A percentile compares a stretch with the other conserved stretches of the same genome.
These are phyloP conservation scores for Apiotrichum brassicae DNA, from an alignment of 1,284 basidiomycete genomes.

Conservation along the genomic window DNA sequence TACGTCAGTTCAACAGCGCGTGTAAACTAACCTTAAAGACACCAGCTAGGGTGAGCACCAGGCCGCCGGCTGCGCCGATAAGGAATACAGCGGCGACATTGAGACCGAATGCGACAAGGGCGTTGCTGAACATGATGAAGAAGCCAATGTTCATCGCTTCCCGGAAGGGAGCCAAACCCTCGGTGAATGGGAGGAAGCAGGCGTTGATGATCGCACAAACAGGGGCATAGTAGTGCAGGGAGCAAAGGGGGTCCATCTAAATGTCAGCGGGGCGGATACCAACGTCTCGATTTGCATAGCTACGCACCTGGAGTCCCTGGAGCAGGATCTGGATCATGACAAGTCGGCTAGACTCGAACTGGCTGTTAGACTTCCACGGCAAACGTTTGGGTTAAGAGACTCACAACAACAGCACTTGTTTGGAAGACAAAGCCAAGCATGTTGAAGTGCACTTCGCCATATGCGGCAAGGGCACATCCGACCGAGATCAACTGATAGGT, in stretches of 20 bases:
- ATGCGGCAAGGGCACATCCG: constrained; percentile 71
- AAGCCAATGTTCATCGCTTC: constrained; percentile 64
- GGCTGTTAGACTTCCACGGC: background rate
- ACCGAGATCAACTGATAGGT: constrained; percentile 70
- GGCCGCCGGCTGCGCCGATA: constrained; percentile 76
- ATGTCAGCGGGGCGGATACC: too few species aligned
- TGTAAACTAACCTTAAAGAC: constrained; percentile 67
- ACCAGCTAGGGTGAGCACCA: constrained; percentile 87
- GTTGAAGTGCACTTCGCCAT: constrained; percentile 81
- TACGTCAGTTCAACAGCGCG: background rate
- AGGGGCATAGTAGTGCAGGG: constrained; percentile 90
- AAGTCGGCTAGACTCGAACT: constrained; percentile 55
- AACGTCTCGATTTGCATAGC: background rate
- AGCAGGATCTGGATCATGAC: constrained; percentile 75
- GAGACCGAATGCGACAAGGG: constrained; percentile 78
- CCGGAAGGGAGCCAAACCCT: constrained; percentile 82
- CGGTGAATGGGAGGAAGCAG: constrained; percentile 74
- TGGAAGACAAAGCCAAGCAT: constrained; percentile 78
- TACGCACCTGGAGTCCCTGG: constrained; percentile 41
- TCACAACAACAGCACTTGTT: constrained; percentile 60
- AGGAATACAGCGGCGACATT: constrained; percentile 91
- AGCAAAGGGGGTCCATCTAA: constrained; percentile 91
- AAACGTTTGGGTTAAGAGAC: too few species aligned
- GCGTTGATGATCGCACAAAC: constrained; percentile 84
- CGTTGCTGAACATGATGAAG: constrained; percentile 73